phyloP scores from a whole-genome alignment of 805 yeast genomes.

The Wickerhamiella slavikovae region DNA sequence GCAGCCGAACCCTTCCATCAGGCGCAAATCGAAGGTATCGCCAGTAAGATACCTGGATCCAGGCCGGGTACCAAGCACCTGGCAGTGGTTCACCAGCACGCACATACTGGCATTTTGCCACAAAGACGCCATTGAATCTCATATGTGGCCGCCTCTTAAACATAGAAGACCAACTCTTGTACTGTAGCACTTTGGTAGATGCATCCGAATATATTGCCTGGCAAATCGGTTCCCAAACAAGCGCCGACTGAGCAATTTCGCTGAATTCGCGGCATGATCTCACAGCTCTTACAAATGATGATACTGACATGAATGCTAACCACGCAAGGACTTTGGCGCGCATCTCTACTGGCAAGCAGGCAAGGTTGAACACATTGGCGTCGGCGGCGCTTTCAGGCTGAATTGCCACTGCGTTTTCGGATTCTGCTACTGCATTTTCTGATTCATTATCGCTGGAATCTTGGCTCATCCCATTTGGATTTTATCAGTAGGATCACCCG shows the following conservation, averaged over 20 bases:
- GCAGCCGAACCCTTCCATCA: conserved; percentile 53
- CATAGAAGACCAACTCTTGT: conserved; percentile 27
- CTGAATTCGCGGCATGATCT: conserved; percentile 8
- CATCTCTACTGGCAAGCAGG: conserved; percentile 13
- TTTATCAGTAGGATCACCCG: no score
- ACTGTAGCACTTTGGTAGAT: conserved; percentile 5
- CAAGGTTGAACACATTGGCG: background rate
- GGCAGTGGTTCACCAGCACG: conserved; percentile 57
- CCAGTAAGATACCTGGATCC: conserved; percentile 70
- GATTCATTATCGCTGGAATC: no score
- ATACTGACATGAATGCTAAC: conserved; percentile 9
- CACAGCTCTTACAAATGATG: conserved; percentile 5
- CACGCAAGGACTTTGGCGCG: conserved; percentile 12
- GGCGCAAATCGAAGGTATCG: conserved; percentile 65
- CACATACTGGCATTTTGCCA: conserved; percentile 65
- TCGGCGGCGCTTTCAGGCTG: background rate
- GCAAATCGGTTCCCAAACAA: conserved; percentile 14
- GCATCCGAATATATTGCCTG: conserved; percentile 5
- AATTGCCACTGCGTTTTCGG: background rate
- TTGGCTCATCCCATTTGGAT: no score
- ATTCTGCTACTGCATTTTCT: background rate
- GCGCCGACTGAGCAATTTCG: conserved; percentile 8
- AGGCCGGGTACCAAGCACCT: conserved; percentile 45
- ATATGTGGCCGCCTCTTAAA: conserved; percentile 48
- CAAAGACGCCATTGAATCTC: conserved; percentile 66